These are phyloP conservation scores for Taphrina wiesneri DNA, from an alignment of 1,139 yeast genomes.

Conservation along the genomic window DNA sequence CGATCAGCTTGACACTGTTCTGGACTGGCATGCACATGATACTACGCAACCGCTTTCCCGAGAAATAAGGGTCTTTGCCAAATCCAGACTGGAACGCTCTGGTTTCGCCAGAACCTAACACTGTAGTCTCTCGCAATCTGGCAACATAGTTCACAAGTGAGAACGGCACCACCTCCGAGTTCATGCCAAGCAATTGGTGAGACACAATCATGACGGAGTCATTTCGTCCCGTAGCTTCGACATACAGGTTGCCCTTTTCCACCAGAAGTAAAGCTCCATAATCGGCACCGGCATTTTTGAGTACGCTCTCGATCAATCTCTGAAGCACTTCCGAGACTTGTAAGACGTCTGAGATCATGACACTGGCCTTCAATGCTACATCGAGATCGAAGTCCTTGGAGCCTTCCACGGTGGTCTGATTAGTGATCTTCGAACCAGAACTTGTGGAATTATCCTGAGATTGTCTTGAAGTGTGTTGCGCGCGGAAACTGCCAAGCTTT, in stretches of 20 bases:
- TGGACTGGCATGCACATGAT: conserved; percentile 39
- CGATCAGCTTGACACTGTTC: conserved; percentile 37
- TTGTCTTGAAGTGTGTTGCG: neutral
- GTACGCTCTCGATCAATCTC: conserved; percentile 39
- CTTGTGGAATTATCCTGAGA: neutral
- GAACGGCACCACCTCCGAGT: conserved; percentile 32
- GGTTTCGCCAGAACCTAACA: conserved; percentile 37
- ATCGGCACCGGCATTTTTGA: conserved; percentile 40
- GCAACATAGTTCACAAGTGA: conserved; percentile 38
- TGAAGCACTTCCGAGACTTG: conserved; percentile 28
- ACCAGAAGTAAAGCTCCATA: conserved; percentile 38
- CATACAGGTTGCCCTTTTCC: conserved; percentile 35
- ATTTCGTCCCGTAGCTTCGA: conserved; percentile 37
- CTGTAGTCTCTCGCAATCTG: conserved; percentile 38
- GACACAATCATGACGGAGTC: conserved; percentile 32
- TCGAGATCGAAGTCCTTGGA: conserved; percentile 22
- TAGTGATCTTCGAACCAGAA: neutral
- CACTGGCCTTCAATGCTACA: conserved; percentile 28
- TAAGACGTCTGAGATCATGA: conserved; percentile 21
- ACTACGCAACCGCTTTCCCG: conserved; percentile 35
- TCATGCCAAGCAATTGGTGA: conserved; percentile 34
- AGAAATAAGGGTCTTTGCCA: conserved; percentile 35
- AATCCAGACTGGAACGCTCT: conserved; percentile 35
- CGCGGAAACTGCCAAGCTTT: neutral
- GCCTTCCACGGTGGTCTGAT: neutral